Conservation (phyloP, 2,329 filamentous ascomycete species). For the Pyrenophora seminiperda region DNA sequence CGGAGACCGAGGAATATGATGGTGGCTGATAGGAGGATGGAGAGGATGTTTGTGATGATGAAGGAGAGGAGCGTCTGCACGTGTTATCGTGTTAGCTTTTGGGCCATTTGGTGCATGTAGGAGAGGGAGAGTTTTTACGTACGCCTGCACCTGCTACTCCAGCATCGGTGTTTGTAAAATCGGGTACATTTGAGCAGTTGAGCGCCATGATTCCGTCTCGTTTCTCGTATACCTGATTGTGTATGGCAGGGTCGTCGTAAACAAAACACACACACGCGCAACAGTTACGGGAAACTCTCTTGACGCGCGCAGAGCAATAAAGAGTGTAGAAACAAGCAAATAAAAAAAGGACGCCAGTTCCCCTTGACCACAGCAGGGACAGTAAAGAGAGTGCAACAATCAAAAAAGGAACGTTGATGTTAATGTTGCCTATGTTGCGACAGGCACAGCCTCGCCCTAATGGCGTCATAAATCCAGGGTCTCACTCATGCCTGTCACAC, state of each 20-base stretch:
- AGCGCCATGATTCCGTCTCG: constrained; percentile 16
- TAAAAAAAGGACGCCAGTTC: no score
- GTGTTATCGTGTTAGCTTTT: background rate
- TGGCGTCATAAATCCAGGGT: constrained; percentile 22
- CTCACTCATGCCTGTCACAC: constrained; percentile 3
- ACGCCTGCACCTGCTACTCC: constrained; percentile 64
- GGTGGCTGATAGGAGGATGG: constrained; percentile 60
- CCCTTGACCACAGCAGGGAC: background rate
- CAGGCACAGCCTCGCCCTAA: constrained; percentile 12
- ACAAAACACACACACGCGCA: no score
- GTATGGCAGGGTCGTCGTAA: no score
- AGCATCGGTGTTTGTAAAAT: constrained; percentile 57
- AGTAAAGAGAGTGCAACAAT: background rate
- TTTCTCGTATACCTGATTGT: background rate
- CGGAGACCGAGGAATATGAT: constrained; percentile 62
- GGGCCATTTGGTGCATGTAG: background rate
- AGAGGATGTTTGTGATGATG: constrained; percentile 65
- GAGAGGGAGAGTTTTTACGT: constrained; percentile 31
- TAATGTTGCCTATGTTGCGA: no score
- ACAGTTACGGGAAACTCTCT: no score
- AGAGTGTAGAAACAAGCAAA: no score
- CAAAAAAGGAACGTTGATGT: background rate
- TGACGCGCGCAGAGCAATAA: no score
- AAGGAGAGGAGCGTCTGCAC: constrained; percentile 65
- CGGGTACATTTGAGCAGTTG: constrained; percentile 54